phyloP scores from a whole-genome alignment of 2,329 filamentous ascomycete species.

The Huntiella moniliformis region DNA sequence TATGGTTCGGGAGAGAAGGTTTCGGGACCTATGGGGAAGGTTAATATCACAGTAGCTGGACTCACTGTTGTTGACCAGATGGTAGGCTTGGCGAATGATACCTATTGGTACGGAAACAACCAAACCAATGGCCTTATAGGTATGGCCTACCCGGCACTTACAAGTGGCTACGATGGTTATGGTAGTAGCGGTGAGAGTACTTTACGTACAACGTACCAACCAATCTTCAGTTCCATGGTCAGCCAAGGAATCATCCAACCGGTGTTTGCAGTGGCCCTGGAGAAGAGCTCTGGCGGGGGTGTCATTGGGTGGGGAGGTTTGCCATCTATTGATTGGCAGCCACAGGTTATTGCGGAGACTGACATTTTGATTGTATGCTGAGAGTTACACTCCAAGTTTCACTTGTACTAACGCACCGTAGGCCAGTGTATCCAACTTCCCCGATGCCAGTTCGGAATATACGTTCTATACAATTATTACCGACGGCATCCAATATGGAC shows the following conservation, averaged over 20 bases:
- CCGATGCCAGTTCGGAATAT: slow-evolving; percentile 18
- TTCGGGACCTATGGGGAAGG: slow-evolving; percentile 27
- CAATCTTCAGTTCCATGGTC: slow-evolving; percentile 30
- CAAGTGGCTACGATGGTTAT: slow-evolving; percentile 23
- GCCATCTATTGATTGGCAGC: slow-evolving; percentile 20
- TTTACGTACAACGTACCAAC: slow-evolving; percentile 24
- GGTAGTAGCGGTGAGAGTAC: slow-evolving; percentile 1
- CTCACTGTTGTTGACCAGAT: slow-evolving; percentile 27
- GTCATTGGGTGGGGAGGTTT: slow-evolving; percentile 29
- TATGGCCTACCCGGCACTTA: slow-evolving; percentile 31
- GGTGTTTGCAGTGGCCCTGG: slow-evolving; percentile 29
- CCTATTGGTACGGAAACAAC: slow-evolving; percentile 33
- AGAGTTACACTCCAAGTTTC: not conserved
- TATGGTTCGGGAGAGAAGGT: slow-evolving; percentile 32
- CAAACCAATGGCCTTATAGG: slow-evolving; percentile 32
- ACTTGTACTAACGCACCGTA: slow-evolving; percentile 15
- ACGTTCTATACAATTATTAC: slow-evolving; percentile 36
- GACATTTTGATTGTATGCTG: slow-evolving; percentile 28
- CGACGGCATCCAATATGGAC: slow-evolving; percentile 27
- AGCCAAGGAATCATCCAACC: slow-evolving; percentile 26
- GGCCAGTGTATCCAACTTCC: slow-evolving; percentile 24
- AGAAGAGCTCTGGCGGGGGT: slow-evolving; percentile 27
- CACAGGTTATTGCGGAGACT: slow-evolving; percentile 18
- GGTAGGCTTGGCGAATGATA: slow-evolving; percentile 29
- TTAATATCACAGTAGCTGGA: slow-evolving; percentile 27